A percentile compares a stretch with the other conserved stretches of the same genome.
phyloP scores from a whole-genome alignment of 805 yeast genomes.

The Wickerhamiella azymoides region DNA sequence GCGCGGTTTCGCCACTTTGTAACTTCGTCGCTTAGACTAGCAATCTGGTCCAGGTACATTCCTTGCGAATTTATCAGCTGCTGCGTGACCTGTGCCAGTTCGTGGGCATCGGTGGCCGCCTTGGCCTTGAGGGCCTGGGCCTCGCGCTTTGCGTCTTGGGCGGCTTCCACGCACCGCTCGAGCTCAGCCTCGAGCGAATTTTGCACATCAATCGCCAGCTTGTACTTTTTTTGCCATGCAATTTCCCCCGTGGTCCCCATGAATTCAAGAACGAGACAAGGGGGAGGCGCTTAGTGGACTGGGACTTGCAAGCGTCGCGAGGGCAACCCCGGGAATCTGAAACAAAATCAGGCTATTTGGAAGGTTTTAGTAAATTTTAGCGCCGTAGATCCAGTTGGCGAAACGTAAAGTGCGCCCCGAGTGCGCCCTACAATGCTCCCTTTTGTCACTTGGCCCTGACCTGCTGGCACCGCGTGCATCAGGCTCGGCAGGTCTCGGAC shows the following conservation, averaged over 20 bases:
- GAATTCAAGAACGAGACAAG: not conserved
- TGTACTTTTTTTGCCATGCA: constrained; percentile 2
- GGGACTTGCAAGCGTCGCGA: not conserved
- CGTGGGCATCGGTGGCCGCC: constrained; percentile 13
- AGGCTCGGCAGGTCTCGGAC: too few species aligned
- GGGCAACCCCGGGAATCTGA: not conserved
- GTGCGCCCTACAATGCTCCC: too few species aligned
- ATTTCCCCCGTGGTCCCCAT: not conserved
- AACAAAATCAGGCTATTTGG: not conserved
- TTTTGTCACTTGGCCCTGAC: too few species aligned
- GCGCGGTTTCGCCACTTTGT: constrained; percentile 2
- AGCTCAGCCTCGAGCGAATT: constrained; percentile 18
- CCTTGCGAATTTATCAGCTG: constrained; percentile 21
- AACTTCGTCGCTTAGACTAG: constrained; percentile 16
- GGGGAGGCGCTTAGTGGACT: not conserved
- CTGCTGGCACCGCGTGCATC: too few species aligned
- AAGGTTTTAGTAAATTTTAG: too few species aligned
- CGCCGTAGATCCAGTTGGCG: too few species aligned
- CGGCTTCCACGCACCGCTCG: constrained; percentile 14
- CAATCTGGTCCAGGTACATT: constrained; percentile 16
- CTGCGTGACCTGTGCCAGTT: constrained; percentile 20
- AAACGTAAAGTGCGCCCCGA: too few species aligned
- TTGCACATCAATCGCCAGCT: constrained; percentile 12
- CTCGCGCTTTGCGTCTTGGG: constrained; percentile 15
- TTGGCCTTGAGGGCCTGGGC: constrained; percentile 1